Base-by-base conservation (phyloP, 140 eudicot species). In the Anethum foeniculum region DNA sequence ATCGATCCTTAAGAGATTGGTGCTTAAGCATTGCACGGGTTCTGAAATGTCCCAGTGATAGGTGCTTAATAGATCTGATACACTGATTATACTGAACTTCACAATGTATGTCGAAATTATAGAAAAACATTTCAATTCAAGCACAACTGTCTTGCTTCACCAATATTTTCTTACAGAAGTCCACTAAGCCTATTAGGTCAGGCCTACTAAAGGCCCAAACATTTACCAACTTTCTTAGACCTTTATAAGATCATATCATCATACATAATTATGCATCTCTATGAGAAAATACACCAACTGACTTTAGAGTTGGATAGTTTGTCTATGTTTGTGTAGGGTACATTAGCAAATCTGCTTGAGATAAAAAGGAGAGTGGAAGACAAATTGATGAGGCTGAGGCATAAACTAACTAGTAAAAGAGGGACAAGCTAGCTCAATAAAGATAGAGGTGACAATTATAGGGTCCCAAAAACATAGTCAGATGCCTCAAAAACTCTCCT, bases 381-480 rank as follows among this genome's bases (percentile, higher is more conserved):
- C 82, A 79, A 67, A 46, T 41, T 64, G 76, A 79, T 67, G 76
- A 65, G 54, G 82, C 12, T 30, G 48, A 79, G 64, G 74, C 76
- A 79, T 79, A 64, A 46, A 64, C 30, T 46, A 65, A 75, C 15
- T 52, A 46, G 64, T 16, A 39, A 79, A 79, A 79, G 82, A 64
- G 82, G 49, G 67, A 79, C 82, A 64, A 65, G 76, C 32, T 60
- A n/a, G 69, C 34, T 75, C 74, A 75, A 62, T 52, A 46, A 75
- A 79, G 41, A 75, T 46, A 67, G 34, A 30, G 76, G 74, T 75
- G 77, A 80, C 84, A 84, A 34, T 64, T 15, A 48, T 75, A 81
- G 84, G 71, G 78, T 5, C 83, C 83, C 84, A 47, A 7, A 56
- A 67, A 79, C 84, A 69, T 84, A 73, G 83, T 84, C 86, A 84